Base-by-base conservation (phyloP, 345 rosid genomes). In the Hibiscus syriacus region DNA sequence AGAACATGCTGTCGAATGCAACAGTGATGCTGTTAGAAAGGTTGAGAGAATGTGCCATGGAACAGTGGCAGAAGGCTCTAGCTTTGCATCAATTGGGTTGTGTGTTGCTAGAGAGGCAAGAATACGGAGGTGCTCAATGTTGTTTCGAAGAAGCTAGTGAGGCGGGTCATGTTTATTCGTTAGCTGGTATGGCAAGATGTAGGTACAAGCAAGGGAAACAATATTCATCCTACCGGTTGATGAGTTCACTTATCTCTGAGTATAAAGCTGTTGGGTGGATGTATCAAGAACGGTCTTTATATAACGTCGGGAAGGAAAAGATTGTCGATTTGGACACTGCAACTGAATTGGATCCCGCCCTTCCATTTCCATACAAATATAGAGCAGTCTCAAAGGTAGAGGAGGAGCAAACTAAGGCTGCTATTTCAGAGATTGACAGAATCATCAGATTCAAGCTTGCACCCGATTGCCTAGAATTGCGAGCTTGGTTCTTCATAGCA, bases 191-290 rank as follows among this genome's bases (percentile, higher is more conserved):
- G 39, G 87, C 98, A 20, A 86, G 97, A 75, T 80, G 92, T 27
- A 85, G 80, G 73, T 84, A 86, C 79, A 89, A 82, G 77, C 87
- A 80, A 83, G 97, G 96, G 64, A 82, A 85, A 53, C 82, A 74
- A 12, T 78, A 86, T 68, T 85, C 86, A 1, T 92, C 97, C 13
- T 90, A 74, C 67, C 82, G 78, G 85, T 75, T 89, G 76, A 84
- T 85, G 70, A 77, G 72, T 75, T 86, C 83, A 46, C 78, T 93
- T 59, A 80, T 93, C 68, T 74, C 84, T 3, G 77, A 83, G 66
- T 72, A 85, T 78, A 80, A 82, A 68, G 82, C 90, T 67, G 77
- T 73, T 55, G 98, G 96, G n/a, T 93, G 98, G 98, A 93, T 93
- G 95, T 90, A 81, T 74, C 98, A 93, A 67, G 98, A 93, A 77